Evolutionary conservation across 176 grass and related monocot genomes (phyloP).

Genomic region (Carex kokanica): DNA sequence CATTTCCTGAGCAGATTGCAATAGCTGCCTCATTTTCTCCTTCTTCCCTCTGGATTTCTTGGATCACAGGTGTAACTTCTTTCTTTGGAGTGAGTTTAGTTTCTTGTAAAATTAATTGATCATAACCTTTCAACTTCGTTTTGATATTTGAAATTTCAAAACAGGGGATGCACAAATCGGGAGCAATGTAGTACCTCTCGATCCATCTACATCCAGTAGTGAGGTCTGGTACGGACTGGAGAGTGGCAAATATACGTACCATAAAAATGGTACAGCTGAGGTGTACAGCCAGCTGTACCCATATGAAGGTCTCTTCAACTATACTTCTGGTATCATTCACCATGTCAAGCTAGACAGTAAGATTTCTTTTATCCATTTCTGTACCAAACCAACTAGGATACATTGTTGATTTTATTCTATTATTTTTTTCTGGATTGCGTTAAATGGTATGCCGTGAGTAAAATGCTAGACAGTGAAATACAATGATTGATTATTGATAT

Average conservation of each 20-base stretch:
- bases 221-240: constrained; percentile 64
- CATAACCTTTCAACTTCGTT: neutral
- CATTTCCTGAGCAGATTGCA: constrained; percentile 76
- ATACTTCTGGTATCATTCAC: constrained; percentile 75
- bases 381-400: neutral
- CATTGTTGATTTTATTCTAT: neutral
- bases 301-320: constrained; percentile 70
- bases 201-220: constrained; percentile 50
- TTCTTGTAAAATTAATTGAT: neutral
- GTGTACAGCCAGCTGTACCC: constrained; percentile 96
- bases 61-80: constrained; percentile 49
- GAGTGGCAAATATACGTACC: constrained; percentile 33
- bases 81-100: neutral
- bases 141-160: neutral
- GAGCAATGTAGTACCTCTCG: constrained; percentile 42
- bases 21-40: constrained; percentile 55
- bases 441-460: neutral
- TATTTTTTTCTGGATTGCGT: neutral
- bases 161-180: constrained; percentile 47
- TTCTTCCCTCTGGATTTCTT: constrained; percentile 73
- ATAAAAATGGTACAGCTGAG: constrained; percentile 44
- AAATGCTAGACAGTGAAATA: neutral
- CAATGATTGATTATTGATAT: too few species aligned
- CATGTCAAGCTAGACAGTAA: constrained; percentile 61
- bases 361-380: neutral